Percentiles rank a stretch among this genome's conserved stretches.
These are phyloP conservation scores for Ephemerocybe angulata DNA, from an alignment of 768 basidiomycete genomes.

Conservation along the genomic window DNA sequence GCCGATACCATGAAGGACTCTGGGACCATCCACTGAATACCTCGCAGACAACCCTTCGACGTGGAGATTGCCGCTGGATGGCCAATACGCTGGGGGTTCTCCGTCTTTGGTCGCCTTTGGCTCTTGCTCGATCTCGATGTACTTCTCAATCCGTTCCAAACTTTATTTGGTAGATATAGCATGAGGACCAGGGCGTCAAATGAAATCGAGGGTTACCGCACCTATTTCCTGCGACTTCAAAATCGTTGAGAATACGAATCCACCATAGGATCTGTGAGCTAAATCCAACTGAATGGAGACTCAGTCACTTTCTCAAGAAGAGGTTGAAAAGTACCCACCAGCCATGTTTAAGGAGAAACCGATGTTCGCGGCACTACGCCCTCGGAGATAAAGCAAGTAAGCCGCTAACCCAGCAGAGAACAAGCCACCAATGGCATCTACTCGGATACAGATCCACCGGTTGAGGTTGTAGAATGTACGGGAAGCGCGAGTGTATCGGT, in stretches of 20 bases:
- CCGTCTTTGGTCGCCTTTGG: conserved; percentile 34
- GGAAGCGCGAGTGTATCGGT: conserved; percentile 44
- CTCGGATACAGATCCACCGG: conserved; percentile 43
- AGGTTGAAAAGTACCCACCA: conserved; percentile 16
- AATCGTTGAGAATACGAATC: conserved; percentile 39
- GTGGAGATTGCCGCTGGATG: conserved; percentile 50
- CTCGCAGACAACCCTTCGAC: conserved; percentile 53
- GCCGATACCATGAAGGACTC: conserved; percentile 47
- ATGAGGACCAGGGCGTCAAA: neutral
- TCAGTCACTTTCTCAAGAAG: neutral
- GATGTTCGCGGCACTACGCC: conserved; percentile 36
- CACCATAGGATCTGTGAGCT: conserved; percentile 53
- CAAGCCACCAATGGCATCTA: conserved; percentile 51
- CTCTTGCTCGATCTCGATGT: conserved; percentile 57
- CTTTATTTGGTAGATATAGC: conserved; percentile 17
- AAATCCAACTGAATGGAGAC: conserved; percentile 39
- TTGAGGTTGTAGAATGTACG: conserved; percentile 49
- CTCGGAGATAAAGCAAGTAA: conserved; percentile 46
- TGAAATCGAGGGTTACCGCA: neutral
- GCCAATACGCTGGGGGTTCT: conserved; percentile 64
- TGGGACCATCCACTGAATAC: conserved; percentile 50
- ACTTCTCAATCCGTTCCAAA: conserved; percentile 68
- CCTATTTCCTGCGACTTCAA: conserved; percentile 36
- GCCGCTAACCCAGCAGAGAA: conserved; percentile 51
- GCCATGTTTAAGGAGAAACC: conserved; percentile 58